Base-by-base conservation (phyloP, 2,329 filamentous ascomycete species). In the Orbilia quercus region DNA sequence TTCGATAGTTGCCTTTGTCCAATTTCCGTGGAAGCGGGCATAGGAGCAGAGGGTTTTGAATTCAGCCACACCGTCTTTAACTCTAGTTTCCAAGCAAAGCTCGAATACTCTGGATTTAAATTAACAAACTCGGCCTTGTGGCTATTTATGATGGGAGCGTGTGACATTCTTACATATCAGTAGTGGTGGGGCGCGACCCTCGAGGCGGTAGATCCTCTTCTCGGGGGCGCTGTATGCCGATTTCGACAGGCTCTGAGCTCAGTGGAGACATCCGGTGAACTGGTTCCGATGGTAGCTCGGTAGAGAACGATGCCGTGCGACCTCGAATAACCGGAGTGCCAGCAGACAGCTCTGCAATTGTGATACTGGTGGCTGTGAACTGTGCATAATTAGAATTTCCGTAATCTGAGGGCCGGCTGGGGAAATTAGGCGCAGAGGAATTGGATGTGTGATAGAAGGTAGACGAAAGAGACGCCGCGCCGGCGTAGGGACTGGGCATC, bases 1-100 rank as follows among this genome's bases (percentile, higher is more conserved):
- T 42, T 73, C 60, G 22, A 66, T 50, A 7, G 36, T 44, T 16
- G 69, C 69, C 12, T 73, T 73, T n/a, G 57, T 66, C 69, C 69
- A 73, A 34, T 73, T 73, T 25, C 69, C 69, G 38, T 73, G 69
- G 31, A 73, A 66, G 4, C 60, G 54, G 16, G 69, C 69, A 60
- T 60, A 42, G 1, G 57, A 18, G 47, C 69, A 73, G 25, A 73
- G 16, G 6, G 54, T 73, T 38, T 65, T 65, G 36, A 73, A 73
- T 28, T 66, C 55, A 9, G 54, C 62, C 14, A 54, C 42, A 9
- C 60, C 69, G 36, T 66, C 54, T 7, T 51, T 50, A 7, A 50
- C 54, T 18, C 60, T 60, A 4, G 40, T 55, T 36, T 73, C 60
- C 14, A 65, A 45, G 9, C 69, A 73, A 7, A 73, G 55, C 25